These are phyloP conservation scores for Aspergillus intermedius DNA, from an alignment of 2,329 filamentous ascomycete species.

Conservation along the genomic window DNA sequence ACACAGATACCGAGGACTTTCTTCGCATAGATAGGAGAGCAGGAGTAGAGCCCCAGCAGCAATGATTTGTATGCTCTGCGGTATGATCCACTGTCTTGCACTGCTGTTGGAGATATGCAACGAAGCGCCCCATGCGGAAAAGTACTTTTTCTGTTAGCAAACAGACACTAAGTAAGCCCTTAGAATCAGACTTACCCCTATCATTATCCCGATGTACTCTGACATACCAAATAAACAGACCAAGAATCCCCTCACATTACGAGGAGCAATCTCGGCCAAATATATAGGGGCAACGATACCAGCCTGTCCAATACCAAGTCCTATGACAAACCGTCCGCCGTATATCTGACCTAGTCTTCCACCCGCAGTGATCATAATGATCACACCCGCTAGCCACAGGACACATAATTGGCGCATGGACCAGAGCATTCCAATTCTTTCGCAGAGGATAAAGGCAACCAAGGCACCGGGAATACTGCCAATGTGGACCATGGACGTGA, in stretches of 20 bases:
- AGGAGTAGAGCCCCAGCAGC: conserved; percentile 61
- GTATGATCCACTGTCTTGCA: conserved; percentile 50
- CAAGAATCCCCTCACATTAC: conserved; percentile 58
- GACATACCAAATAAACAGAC: conserved; percentile 13
- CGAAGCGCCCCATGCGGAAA: conserved; percentile 40
- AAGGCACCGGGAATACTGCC: conserved; percentile 33
- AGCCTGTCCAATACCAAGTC: conserved; percentile 39
- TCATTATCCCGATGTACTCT: conserved; percentile 19
- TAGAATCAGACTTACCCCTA: conserved; percentile 8
- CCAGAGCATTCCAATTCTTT: conserved; percentile 22
- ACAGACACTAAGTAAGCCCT: neutral
- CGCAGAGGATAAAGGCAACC: conserved; percentile 22
- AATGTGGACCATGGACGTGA: conserved; percentile 37
- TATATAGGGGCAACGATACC: conserved; percentile 86
- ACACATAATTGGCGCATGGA: conserved; percentile 16
- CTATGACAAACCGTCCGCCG: conserved; percentile 26
- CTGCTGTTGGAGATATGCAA: conserved; percentile 41
- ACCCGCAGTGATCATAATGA: conserved; percentile 28
- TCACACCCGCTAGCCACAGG: conserved; percentile 16
- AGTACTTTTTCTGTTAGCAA: conserved; percentile 12
- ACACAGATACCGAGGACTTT: conserved; percentile 61
- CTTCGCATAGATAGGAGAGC: conserved; percentile 59
- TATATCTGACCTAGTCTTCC: conserved; percentile 26
- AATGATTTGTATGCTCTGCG: conserved; percentile 65
- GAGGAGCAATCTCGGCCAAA: conserved; percentile 77